phyloP scores from a whole-genome alignment of 345 rosid species.

The Ailanthus altissimus region DNA sequence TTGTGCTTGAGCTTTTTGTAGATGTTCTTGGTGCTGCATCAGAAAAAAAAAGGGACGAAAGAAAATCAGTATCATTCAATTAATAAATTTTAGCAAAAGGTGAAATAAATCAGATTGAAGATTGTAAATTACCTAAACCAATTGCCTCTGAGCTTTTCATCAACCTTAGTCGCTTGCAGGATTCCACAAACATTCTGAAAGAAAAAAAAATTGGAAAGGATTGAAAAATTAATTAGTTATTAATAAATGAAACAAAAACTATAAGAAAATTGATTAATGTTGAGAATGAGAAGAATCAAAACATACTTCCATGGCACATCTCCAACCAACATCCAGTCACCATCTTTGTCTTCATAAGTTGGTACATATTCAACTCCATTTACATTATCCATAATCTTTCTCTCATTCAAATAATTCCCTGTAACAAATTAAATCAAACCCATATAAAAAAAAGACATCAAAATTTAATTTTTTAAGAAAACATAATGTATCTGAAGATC shows the following conservation, averaged over 20 bases:
- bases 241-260: neutral
- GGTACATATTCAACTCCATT: conserved; percentile 58
- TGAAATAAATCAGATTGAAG: neutral
- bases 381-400: conserved; percentile 31
- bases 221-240: neutral
- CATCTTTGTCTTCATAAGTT: conserved; percentile 78
- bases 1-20: conserved; percentile 36
- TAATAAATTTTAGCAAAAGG: neutral
- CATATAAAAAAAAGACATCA: neutral
- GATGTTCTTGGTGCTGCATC: conserved; percentile 40
- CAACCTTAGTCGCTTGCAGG: conserved; percentile 70
- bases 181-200: conserved; percentile 67
- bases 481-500: neutral
- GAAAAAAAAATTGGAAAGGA: neutral
- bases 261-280: neutral
- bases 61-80: neutral
- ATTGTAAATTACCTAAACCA: conserved; percentile 36
- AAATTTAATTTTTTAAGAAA: neutral
- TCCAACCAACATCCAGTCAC: conserved; percentile 89
- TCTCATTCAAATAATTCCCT: conserved; percentile 48
- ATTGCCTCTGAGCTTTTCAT: conserved; percentile 60
- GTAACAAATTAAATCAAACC: neutral
- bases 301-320: conserved; percentile 94
- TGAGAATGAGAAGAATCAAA: neutral
- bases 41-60: neutral